A percentile compares a stretch with the other conserved stretches of the same genome.
Conservation (phyloP, 257 asterid genomes). For the Fraxinus quadrangulata region DNA sequence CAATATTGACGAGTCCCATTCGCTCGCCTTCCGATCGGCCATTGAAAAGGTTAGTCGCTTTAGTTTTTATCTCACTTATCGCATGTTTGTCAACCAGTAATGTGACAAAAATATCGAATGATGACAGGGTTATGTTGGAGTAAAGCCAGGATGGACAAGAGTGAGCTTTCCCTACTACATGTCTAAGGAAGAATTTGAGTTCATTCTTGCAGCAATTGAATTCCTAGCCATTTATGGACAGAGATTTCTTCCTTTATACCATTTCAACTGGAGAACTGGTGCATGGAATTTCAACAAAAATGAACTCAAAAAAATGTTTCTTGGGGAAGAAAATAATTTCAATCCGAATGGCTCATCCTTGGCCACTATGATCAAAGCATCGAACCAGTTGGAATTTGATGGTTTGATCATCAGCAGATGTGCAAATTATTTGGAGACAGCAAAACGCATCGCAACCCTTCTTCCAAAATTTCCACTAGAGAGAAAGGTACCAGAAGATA, state of each 20-base stretch:
- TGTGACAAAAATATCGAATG: no score
- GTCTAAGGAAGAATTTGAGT: constrained; percentile 64
- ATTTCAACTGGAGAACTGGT: constrained; percentile 61
- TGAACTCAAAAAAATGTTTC: constrained; percentile 13
- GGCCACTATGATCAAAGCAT: constrained; percentile 26
- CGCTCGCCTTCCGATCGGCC: constrained; percentile 44
- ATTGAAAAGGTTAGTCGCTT: constrained; percentile 42
- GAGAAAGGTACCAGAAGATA: constrained; percentile 46
- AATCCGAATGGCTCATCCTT: constrained; percentile 22
- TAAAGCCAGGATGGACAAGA: constrained; percentile 83
- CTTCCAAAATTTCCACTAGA: constrained; percentile 55
- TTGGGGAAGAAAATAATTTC: background rate
- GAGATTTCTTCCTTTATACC: constrained; percentile 53
- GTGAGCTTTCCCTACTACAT: constrained; percentile 77
- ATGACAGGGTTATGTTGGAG: constrained; percentile 61
- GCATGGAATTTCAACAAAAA: constrained; percentile 56
- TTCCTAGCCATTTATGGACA: constrained; percentile 65
- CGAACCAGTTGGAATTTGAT: constrained; percentile 16
- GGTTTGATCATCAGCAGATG: constrained; percentile 24
- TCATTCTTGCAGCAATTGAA: constrained; percentile 54
- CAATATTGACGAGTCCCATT: constrained; percentile 37
- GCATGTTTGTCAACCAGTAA: background rate
- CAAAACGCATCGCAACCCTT: constrained; percentile 42
- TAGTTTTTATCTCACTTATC: background rate
- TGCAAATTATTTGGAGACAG: constrained; percentile 49